Conservation (phyloP, 176 grass and related monocot species). For the Lolium multiflorum region DNA sequence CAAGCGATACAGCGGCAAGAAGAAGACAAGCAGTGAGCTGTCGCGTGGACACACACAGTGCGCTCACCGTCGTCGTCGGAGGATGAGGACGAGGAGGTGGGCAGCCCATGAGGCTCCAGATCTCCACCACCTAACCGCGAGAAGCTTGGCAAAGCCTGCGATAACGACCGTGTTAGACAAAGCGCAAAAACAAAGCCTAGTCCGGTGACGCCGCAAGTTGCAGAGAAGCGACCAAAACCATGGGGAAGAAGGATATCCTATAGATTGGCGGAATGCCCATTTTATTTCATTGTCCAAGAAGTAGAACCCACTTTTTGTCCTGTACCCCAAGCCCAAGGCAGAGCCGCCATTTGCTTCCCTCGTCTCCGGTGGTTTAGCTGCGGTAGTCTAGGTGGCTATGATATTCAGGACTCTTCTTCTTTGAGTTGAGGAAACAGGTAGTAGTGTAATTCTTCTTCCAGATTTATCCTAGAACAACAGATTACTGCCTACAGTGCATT, state of each 20-base stretch:
- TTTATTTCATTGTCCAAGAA: no score
- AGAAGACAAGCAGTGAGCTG: constrained; percentile 13
- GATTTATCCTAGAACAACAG: background rate
- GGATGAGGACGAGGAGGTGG: constrained; percentile 27
- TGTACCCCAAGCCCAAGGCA: no score
- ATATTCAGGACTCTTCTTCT: no score
- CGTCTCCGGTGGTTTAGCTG: background rate
- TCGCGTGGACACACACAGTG: background rate
- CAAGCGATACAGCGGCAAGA: background rate
- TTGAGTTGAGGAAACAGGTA: no score
- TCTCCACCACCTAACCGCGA: constrained; percentile 28
- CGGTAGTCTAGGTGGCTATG: no score
- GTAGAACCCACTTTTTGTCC: background rate
- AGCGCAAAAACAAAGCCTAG: background rate
- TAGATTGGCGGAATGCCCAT: background rate
- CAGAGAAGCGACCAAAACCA: background rate
- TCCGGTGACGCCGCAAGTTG: background rate
- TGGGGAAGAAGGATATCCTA: background rate
- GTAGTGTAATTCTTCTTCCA: no score
- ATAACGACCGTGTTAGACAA: background rate
- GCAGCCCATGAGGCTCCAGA: constrained; percentile 38
- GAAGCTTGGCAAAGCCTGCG: constrained; percentile 51
- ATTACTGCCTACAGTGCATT: no score
- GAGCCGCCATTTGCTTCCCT: background rate
- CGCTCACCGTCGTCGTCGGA: constrained; percentile 55